Conservation (phyloP, 2,329 filamentous ascomycete species). For the Dactylellina parvicollis region DNA sequence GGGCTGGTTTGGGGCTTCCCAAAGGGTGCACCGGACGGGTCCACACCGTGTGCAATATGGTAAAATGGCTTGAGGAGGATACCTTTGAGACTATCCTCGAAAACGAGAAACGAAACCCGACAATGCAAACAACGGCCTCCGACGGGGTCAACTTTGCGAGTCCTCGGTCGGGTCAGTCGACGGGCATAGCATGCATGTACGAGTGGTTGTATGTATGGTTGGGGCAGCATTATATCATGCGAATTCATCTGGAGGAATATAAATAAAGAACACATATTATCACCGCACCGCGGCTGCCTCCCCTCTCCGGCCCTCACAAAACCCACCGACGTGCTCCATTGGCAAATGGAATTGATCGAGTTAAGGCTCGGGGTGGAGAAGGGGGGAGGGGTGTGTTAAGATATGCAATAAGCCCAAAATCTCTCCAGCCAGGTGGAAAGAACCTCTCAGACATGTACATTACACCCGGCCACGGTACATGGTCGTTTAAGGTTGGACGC, state of each 20-base stretch:
- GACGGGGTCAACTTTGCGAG: neutral
- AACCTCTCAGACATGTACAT: conserved; percentile 54
- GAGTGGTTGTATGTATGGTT: no score
- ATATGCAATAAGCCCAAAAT: conserved; percentile 51
- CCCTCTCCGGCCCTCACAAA: neutral
- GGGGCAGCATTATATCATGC: neutral
- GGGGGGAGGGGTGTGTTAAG: conserved; percentile 25
- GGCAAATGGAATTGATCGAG: conserved; percentile 40
- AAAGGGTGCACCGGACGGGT: conserved; percentile 43
- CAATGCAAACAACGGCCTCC: neutral
- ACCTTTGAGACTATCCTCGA: conserved; percentile 7
- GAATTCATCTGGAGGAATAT: conserved; percentile 19
- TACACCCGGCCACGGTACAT: conserved; percentile 51
- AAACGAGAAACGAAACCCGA: conserved; percentile 17
- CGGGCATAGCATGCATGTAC: no score
- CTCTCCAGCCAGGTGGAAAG: conserved; percentile 40
- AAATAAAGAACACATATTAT: conserved; percentile 48
- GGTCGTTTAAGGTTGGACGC: conserved; percentile 50
- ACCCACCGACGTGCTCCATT: conserved; percentile 8
- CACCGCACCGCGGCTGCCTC: neutral
- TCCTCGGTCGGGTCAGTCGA: neutral
- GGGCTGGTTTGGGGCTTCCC: conserved; percentile 47
- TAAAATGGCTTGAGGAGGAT: conserved; percentile 3
- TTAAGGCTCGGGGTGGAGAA: conserved; percentile 23
- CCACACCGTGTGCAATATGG: conserved; percentile 19